Base-by-base conservation (phyloP, 345 rosid species). In the Brassica cretica region DNA sequence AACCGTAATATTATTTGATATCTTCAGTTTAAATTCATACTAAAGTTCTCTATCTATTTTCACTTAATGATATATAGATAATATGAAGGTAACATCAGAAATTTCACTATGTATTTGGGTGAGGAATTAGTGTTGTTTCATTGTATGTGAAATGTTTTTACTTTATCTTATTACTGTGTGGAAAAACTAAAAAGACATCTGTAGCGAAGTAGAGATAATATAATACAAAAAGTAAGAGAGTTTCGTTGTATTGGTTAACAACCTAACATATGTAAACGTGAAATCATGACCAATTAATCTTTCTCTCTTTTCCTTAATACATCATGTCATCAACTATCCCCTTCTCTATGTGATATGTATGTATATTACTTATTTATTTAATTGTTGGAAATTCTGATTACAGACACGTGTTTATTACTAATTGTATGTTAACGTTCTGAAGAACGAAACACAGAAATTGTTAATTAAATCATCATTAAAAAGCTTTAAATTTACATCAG, bases 221-320 rank as follows among this genome's bases (percentile, higher is more conserved):
- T 41, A 11, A 21, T 59, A 25, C 30, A 33, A 63, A 58, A 70
- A 53, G 56, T 49, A 37, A 33, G 64, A 63, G 65, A 25, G 56
- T 9, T 64, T 63, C 32, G 29, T 76, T 14, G 64, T 68, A 68
- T 68, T 76, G 69, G 75, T 70, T 24, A 70, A 70, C 24, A 53
- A 63, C 71, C 75, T 70, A 70, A 63, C 80, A 77, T 51, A 77
- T 63, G 70, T 70, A 4, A 63, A 70, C 51, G 70, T 70, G 49
- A 18, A 71, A 70, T 70, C 71, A 77, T 77, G 32, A 77, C 56
- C 71, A 35, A 25, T 64, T 77, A 63, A 63, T 75, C 46, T 77
- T 62, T 70, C 70, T 49, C 67, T 8, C 19, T 59, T 58, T 59
- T 59, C 6, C 61, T 59, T 59, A 27, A 39, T 39, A 33, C 63